Evolutionary conservation across 768 basidiomycete species (phyloP), one percentile per base, ranked within the genome.

Genomic region (Lanmaoa pseudosensibilis): DNA sequence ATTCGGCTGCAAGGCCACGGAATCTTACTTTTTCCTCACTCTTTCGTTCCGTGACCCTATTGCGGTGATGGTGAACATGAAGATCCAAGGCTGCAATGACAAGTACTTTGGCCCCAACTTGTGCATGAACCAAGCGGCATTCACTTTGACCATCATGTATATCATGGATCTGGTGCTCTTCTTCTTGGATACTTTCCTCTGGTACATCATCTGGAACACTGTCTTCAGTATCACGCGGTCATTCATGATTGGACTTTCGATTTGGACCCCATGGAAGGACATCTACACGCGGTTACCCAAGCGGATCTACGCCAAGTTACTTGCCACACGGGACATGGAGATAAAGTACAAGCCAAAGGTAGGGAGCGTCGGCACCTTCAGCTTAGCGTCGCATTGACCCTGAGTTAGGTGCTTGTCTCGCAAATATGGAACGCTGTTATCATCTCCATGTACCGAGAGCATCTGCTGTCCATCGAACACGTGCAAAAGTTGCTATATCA

Each of bases 381-480:
- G 15, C 21, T 30, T 6, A 19, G 52, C 5, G n/a, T 46, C 6
- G 25, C 30, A 47, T 37, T 44, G 21, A 51, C 44, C 59, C 47
- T 59, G 36, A 25, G 25, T 33, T 52, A 94, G 92, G 94, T 99
- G 38, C 82, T 99, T 39, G 96, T 99, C 43, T 97, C 95, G 16
- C 97, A 98, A 75, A 95, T 99, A 53, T 98, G 97, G 97, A 99
- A 99, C 70, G 97, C 97, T 23, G 88, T 99, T 75, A 97, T 99
- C 75, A 98, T 99, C 63, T 98, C 96, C 15, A 99, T 99, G 97
- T 99, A 98, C 74, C 88, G 97, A 68, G 97, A 99, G 72, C 97
- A 98, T 70, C 73, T 99, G n/a, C 78, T 98, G 36, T 98, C 95
- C 46, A 99, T 99, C 68, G 94, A 98, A 64, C 97, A 99, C 65